Conservation (phyloP, 73 alveolate genomes). For the Paramecium bursaria region DNA sequence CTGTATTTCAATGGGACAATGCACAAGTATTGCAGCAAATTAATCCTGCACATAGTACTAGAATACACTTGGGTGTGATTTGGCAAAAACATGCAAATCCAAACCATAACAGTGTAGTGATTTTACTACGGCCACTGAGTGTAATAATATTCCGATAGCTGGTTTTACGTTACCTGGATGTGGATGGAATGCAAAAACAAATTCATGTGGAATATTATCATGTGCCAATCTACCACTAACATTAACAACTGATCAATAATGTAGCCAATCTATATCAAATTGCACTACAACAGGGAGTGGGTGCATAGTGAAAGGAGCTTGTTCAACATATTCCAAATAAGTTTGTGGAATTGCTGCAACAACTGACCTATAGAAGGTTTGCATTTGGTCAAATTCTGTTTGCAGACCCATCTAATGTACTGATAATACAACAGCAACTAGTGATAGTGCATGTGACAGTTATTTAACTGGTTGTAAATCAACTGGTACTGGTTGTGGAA, state of each 20-base stretch:
- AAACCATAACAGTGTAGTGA: not conserved
- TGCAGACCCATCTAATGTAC: not conserved
- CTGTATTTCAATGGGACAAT: not conserved
- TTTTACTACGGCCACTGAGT: not conserved
- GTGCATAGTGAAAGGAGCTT: not conserved
- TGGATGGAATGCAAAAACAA: too few species aligned
- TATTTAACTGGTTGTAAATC: conserved; percentile 33
- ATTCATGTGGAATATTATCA: not conserved
- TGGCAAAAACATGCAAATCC: conserved; percentile 33
- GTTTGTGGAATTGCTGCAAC: conserved; percentile 21
- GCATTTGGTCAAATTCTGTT: not conserved
- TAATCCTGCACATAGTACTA: conserved; percentile 17
- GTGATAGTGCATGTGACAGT: conserved; percentile 1
- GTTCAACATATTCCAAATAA: not conserved
- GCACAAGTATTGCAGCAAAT: not conserved
- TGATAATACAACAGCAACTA: conserved; percentile 34
- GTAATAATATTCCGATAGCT: conserved; percentile 32
- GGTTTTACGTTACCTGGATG: not conserved
- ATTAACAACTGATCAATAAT: not conserved
- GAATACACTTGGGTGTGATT: conserved; percentile 10
- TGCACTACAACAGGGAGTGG: too few species aligned
- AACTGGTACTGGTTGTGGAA: conserved; percentile 36
- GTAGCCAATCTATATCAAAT: not conserved
- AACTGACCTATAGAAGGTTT: not conserved
- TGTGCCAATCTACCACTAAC: not conserved